Evolutionary conservation across 2,329 filamentous ascomycete species (phyloP).

Genomic region (Fusarium pseudocircinatum): DNA sequence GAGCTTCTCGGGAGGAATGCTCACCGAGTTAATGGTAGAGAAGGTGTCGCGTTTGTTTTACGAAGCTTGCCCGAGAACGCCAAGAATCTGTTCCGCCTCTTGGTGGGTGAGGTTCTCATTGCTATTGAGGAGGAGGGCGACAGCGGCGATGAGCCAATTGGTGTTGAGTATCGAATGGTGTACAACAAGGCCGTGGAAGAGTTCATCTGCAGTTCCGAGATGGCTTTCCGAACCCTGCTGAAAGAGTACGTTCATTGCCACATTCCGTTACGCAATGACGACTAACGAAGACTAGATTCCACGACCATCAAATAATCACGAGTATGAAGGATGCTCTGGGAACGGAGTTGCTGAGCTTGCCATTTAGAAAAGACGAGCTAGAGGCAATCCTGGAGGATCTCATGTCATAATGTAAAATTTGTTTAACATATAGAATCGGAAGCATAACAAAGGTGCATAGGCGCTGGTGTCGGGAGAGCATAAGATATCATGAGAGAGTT

Average conservation of each 20-base stretch:
- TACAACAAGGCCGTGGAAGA: constrained; percentile 97
- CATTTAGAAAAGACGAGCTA: constrained; percentile 87
- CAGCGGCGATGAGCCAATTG: constrained; percentile 64
- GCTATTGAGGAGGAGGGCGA: constrained; percentile 70
- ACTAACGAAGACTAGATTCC: constrained; percentile 69
- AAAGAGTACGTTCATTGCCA: constrained; percentile 74
- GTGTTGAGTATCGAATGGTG: constrained; percentile 88
- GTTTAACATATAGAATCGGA: constrained; percentile 7
- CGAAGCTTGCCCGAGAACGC: constrained; percentile 93
- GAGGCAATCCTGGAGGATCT: constrained; percentile 86
- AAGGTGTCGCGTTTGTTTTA: constrained; percentile 91
- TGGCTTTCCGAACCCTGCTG: constrained; percentile 91
- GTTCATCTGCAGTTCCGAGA: constrained; percentile 96
- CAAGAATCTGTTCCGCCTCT: constrained; percentile 82
- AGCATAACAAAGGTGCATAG: constrained; percentile 11
- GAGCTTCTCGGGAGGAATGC: constrained; percentile 84
- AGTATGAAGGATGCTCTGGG: constrained; percentile 86
- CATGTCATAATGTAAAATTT: constrained; percentile 42
- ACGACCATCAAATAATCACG: constrained; percentile 97
- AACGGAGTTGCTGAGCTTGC: constrained; percentile 85
- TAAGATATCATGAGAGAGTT: background rate
- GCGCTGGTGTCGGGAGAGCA: constrained; percentile 12
- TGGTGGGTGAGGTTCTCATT: constrained; percentile 85
- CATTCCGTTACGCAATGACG: constrained; percentile 20
- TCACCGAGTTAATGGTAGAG: constrained; percentile 83